Conservation (phyloP, 495 filamentous ascomycete genomes). For the Xeromyces bisporus region DNA sequence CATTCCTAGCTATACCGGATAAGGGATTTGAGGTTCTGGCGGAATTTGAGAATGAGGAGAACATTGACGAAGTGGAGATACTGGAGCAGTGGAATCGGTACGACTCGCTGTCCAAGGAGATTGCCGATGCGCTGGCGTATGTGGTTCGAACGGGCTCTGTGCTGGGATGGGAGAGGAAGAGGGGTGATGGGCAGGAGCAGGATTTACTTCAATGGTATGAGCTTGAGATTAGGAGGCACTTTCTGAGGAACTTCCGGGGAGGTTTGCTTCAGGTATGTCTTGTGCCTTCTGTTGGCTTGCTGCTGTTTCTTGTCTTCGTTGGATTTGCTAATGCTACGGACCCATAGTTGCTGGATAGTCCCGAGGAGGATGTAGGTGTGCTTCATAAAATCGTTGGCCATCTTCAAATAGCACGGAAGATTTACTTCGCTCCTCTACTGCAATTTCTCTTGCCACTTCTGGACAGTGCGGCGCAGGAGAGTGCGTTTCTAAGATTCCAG, state of each 20-base stretch:
- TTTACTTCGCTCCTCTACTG: conserved; percentile 31
- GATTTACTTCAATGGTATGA: conserved; percentile 35
- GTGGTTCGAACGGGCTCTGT: conserved; percentile 13
- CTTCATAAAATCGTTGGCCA: conserved; percentile 24
- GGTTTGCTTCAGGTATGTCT: conserved; percentile 21
- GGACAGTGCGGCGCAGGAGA: conserved; percentile 12
- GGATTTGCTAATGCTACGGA: too few species aligned
- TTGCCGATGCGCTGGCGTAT: conserved; percentile 21
- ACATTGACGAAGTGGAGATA: conserved; percentile 13
- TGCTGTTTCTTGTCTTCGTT: too few species aligned
- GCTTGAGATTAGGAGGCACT: conserved; percentile 36
- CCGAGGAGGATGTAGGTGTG: conserved; percentile 8
- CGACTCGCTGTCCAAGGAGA: conserved; percentile 16
- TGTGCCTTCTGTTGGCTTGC: neutral
- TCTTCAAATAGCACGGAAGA: conserved; percentile 25
- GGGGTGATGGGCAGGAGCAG: conserved; percentile 3
- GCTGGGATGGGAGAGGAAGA: conserved; percentile 5
- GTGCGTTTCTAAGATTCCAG: conserved; percentile 32
- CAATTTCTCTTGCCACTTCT: conserved; percentile 23
- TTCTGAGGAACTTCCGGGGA: conserved; percentile 24
- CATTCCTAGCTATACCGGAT: conserved; percentile 40
- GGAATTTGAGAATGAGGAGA: conserved; percentile 4
- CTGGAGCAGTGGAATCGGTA: conserved; percentile 17
- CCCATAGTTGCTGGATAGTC: conserved; percentile 16
- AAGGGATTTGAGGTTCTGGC: conserved; percentile 13